These are phyloP conservation scores for Kwoniella europaea DNA, from an alignment of 768 basidiomycete species.

Conservation along the genomic window DNA sequence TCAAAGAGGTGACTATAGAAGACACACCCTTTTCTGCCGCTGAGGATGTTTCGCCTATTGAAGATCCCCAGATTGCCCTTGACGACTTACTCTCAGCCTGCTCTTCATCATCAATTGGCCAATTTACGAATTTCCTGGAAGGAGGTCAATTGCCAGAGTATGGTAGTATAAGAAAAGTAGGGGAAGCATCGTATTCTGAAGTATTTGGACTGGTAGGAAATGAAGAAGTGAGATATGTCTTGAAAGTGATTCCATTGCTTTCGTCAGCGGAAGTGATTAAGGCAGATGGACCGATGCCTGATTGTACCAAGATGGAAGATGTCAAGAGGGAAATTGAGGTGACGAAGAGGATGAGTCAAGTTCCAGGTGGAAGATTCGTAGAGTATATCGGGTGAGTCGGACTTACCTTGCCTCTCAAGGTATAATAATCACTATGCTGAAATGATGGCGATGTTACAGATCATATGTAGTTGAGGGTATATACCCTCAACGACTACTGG, in stretches of 20 bases:
- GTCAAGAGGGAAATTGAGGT: constrained; percentile 55
- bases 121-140: constrained; percentile 17
- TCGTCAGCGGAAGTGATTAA: constrained; percentile 65
- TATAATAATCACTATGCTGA: neutral
- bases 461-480: constrained; percentile 83
- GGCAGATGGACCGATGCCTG: constrained; percentile 59
- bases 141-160: constrained; percentile 26
- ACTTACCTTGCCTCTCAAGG: neutral
- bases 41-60: neutral
- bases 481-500: constrained; percentile 79
- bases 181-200: constrained; percentile 95
- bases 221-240: constrained; percentile 24
- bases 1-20: constrained; percentile 12
- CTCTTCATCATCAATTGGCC: neutral
- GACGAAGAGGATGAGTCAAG: constrained; percentile 66
- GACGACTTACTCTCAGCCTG: constrained; percentile 8
- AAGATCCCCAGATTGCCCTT: neutral
- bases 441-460: constrained; percentile 57
- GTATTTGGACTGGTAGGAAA: constrained; percentile 67
- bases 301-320: constrained; percentile 39
- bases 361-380: constrained; percentile 74
- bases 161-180: constrained; percentile 75
- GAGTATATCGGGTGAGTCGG: constrained; percentile 65
- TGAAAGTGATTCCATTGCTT: constrained; percentile 53
- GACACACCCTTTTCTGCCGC: neutral